Evolutionary conservation across 2,329 filamentous ascomycete genomes (phyloP).

Genomic region (Botrytis tulipae): DNA sequence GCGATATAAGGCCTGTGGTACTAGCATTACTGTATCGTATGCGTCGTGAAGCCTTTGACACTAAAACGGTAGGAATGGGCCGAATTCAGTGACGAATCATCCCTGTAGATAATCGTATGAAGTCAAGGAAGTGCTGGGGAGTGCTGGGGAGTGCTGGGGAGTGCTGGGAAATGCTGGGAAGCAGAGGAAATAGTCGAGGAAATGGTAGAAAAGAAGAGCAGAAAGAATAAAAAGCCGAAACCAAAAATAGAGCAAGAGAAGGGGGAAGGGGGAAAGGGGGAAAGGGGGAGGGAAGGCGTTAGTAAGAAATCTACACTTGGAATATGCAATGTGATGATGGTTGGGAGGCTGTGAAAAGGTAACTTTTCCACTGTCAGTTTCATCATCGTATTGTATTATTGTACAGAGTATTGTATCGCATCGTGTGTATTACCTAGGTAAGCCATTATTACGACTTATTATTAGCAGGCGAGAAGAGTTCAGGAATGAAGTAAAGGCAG

Average conservation of each 20-base stretch:
- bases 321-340: neutral
- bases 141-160: too few species aligned
- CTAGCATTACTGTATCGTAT: neutral
- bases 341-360: neutral
- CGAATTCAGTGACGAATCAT: slow-evolving; percentile 1
- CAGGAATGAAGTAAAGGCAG: neutral
- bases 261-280: neutral
- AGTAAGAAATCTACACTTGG: neutral
- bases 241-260: slow-evolving; percentile 3
- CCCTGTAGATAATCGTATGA: neutral
- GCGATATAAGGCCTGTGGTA: neutral
- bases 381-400: neutral
- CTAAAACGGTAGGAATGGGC: neutral
- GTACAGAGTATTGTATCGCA: too few species aligned
- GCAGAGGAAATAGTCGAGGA: neutral
- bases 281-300: neutral
- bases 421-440: neutral
- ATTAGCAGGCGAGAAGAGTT: neutral
- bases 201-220: neutral
- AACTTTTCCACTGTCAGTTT: neutral
- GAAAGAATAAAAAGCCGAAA: neutral
- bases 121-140: too few species aligned
- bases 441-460: neutral
- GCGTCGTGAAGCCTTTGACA: neutral
- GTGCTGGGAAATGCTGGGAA: too few species aligned